Base-by-base conservation (phyloP, 2,329 filamentous ascomycete genomes). In the Chrysosphaeria jannelii region DNA sequence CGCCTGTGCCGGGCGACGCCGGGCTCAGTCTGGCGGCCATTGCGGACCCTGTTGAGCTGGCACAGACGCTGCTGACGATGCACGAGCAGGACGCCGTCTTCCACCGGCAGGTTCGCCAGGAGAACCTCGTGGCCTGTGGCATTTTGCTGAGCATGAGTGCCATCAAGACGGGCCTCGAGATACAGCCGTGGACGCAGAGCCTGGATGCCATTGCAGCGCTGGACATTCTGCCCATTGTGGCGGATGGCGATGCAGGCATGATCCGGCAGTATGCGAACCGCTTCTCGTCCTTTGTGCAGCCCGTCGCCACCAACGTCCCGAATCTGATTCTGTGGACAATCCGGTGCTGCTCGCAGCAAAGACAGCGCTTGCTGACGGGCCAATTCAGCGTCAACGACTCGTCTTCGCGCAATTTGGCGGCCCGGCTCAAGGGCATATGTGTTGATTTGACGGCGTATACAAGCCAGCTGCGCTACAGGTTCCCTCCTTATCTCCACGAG, bases 311-410 rank as follows among this genome's bases (percentile, higher is more conserved):
- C 39, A 89, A 85, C 37, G 66, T 91, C 35, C 81, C 81, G 10
- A 76, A 81, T 42, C 53, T 93, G 30, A 57, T 97, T 31, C 69
- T 90, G 48, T 93, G 85, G 85, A 76, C 76, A 23, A 75, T 97
- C 33, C 58, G 69, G 20, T 78, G 72, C 46, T 88, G 79, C 44
- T 67, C 69, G 23, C 59, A 65, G 27, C 69, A 90, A 44, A 61
- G 74, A 30, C 66, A 71, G 34, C 51, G 65, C 29, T 53, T 88
- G 22, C 55, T 57, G 26, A 57, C 53, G 28, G 65, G 67, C 14
- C 59, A 68, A 34, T 91, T 70, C 42, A 76, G 69, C 34, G 68
- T 61, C 31, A 68, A 69, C 42, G 62, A 65, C 37, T 57, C 57
- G 26, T 68, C 54, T 31, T 51, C 55, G 38, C 53, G 47, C 39